Conservation (phyloP, 768 basidiomycete genomes). For the Lactifluus pinguis region DNA sequence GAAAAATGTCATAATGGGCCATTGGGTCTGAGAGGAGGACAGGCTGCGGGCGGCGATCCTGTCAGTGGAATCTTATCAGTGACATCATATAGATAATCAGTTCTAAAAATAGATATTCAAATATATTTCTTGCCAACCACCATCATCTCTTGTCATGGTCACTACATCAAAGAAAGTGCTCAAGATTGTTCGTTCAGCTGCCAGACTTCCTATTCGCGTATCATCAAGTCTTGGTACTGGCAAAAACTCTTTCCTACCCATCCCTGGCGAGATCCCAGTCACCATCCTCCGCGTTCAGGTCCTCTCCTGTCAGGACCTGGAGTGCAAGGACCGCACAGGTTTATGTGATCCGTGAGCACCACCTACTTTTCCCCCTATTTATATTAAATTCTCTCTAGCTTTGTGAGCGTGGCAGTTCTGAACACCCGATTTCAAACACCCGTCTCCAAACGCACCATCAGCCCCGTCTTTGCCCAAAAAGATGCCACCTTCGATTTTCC, state of each 20-base stretch:
- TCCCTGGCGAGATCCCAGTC: conserved; percentile 55
- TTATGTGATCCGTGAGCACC: conserved; percentile 65
- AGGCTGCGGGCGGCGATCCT: conserved; percentile 28
- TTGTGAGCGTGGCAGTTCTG: conserved; percentile 57
- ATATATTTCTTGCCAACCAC: background rate
- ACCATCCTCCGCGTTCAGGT: conserved; percentile 63
- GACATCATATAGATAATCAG: too few relatives aligned
- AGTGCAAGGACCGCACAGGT: conserved; percentile 58
- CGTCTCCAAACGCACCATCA: conserved; percentile 60
- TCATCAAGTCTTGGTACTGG: conserved; percentile 33
- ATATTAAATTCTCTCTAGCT: conserved; percentile 34
- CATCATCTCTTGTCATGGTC: background rate
- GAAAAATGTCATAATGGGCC: conserved; percentile 6
- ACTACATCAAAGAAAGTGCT: conserved; percentile 29
- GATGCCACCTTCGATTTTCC: conserved; percentile 89
- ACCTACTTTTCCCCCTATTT: background rate
- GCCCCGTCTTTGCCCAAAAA: conserved; percentile 55
- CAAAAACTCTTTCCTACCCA: conserved; percentile 33
- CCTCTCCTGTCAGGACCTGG: conserved; percentile 50
- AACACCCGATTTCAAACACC: conserved; percentile 60
- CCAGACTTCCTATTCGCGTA: conserved; percentile 42
- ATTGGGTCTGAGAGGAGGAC: background rate
- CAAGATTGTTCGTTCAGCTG: conserved; percentile 54
- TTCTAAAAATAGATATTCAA: too few relatives aligned
- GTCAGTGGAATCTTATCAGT: background rate